Percentiles rank a stretch among this genome's conserved stretches.
These are phyloP conservation scores for Colletotrichum sp. DNA, from an alignment of 2,329 filamentous ascomycete species.

Conservation along the genomic window DNA sequence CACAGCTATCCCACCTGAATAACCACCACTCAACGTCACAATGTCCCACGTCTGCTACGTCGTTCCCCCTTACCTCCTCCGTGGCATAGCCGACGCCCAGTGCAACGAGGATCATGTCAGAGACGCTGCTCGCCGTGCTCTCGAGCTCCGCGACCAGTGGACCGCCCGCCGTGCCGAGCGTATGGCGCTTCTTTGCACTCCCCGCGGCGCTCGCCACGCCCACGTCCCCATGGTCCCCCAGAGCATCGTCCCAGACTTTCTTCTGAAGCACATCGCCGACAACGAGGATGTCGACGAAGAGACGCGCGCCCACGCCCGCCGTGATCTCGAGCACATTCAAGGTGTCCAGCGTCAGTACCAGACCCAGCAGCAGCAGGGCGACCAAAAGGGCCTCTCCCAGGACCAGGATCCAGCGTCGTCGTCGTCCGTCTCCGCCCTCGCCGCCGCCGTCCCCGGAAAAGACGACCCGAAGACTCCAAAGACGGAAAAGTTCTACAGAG, in stretches of 20 bases:
- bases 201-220: conserved; percentile 31
- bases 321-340: conserved; percentile 43
- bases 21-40: background rate
- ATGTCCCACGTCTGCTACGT: conserved; percentile 38
- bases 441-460: conserved; percentile 22
- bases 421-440: background rate
- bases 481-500: conserved; percentile 35
- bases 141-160: conserved; percentile 37
- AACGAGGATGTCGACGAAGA: conserved; percentile 38
- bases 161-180: conserved; percentile 35
- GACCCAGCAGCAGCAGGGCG: conserved; percentile 28
- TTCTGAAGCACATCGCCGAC: background rate
- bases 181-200: conserved; percentile 34
- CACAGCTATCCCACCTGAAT: background rate
- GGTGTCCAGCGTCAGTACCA: conserved; percentile 30
- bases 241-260: background rate
- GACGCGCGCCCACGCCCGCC: conserved; percentile 39
- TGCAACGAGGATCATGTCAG: conserved; percentile 40
- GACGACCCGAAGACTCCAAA: conserved; percentile 10
- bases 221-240: background rate
- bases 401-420: background rate
- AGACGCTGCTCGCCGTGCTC: conserved; percentile 37
- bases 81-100: conserved; percentile 43
- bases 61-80: conserved; percentile 51
- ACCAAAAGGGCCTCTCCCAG: background rate